phyloP scores from a whole-genome alignment of 164 flowering plant species.

The Dillenia turbinata region DNA sequence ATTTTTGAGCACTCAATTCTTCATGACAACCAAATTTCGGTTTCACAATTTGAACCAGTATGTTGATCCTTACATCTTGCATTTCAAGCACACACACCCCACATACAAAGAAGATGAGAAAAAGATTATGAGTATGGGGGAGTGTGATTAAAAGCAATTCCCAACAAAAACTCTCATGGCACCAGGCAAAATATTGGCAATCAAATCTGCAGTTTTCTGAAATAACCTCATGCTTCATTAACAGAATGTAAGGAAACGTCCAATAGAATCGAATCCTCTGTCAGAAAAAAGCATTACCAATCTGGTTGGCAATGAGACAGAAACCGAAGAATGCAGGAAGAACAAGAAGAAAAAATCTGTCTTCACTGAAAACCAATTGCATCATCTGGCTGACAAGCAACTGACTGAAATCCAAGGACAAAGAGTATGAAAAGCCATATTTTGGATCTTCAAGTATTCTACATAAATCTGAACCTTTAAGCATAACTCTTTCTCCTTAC shows the following conservation, averaged over 20 bases:
- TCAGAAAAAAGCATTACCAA: neutral
- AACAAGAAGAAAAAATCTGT: conserved; percentile 15
- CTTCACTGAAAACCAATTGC: conserved; percentile 2
- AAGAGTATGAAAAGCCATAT: conserved; percentile 11
- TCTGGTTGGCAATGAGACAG: neutral
- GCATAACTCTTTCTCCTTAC: too few species aligned
- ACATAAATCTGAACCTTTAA: too few species aligned
- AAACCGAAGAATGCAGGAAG: conserved; percentile 15
- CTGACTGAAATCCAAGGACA: conserved; percentile 5
- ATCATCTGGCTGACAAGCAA: conserved; percentile 1
- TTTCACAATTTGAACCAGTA: conserved; percentile 15
- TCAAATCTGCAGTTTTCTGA: too few species aligned
- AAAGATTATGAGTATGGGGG: too few species aligned
- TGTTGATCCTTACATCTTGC: neutral
- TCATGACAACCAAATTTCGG: neutral
- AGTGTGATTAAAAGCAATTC: too few species aligned
- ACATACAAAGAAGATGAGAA: too few species aligned
- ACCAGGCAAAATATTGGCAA: too few species aligned
- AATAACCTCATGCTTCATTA: too few species aligned
- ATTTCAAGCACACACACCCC: neutral
- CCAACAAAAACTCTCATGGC: too few species aligned
- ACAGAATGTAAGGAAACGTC: conserved; percentile 21
- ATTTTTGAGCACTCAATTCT: conserved; percentile 8
- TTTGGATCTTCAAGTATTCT: too few species aligned
- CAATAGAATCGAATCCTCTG: neutral